phyloP scores from a whole-genome alignment of 306 rosid genomes.

The Echinosophora koreensis region DNA sequence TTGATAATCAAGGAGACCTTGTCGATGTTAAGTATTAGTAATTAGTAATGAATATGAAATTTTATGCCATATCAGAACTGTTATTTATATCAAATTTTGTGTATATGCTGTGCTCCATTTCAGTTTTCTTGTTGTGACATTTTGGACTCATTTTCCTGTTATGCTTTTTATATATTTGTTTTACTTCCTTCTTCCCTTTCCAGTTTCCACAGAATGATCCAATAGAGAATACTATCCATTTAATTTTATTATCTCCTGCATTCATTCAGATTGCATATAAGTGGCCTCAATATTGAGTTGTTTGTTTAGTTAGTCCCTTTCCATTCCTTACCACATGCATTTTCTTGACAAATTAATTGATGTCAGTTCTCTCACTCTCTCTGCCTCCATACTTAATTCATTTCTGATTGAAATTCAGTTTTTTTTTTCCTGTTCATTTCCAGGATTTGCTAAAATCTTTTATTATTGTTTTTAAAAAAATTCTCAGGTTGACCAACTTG shows the following conservation, averaged over 20 bases:
- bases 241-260: constrained; percentile 6
- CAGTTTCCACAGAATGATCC: constrained; percentile 8
- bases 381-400: neutral
- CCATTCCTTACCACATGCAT: neutral
- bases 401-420: constrained; percentile 22
- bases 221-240: constrained; percentile 23
- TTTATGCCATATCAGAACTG: constrained; percentile 27
- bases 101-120: constrained; percentile 3
- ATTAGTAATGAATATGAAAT: constrained; percentile 27
- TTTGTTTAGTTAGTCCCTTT: constrained; percentile 25
- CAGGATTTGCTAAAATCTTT: constrained; percentile 31
- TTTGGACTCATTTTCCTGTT: constrained; percentile 38
- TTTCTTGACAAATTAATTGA: neutral
- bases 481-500: constrained; percentile 62
- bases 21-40: constrained; percentile 29
- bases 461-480: neutral
- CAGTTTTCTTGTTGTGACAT: constrained; percentile 18
- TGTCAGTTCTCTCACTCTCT: constrained; percentile 1
- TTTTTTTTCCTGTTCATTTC: constrained; percentile 12
- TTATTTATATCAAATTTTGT: constrained; percentile 26
- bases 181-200: constrained; percentile 30
- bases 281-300: constrained; percentile 30
- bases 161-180: constrained; percentile 14
- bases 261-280: constrained; percentile 17
- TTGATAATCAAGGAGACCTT: constrained; percentile 23